These are phyloP conservation scores for Tricladium varicosporioides DNA, from an alignment of 2,329 filamentous ascomycete species.

Conservation along the genomic window DNA sequence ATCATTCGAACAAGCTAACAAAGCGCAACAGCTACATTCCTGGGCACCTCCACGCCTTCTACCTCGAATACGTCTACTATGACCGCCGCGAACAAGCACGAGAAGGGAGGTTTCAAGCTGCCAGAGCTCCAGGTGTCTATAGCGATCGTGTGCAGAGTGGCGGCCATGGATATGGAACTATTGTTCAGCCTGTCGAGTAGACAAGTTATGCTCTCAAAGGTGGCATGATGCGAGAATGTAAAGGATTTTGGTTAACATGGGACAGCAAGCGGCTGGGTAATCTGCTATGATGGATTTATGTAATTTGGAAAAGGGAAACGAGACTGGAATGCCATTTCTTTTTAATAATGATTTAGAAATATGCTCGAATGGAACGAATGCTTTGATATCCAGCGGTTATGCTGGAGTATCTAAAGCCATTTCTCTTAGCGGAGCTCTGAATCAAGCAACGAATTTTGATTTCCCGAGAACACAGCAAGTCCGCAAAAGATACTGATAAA, in stretches of 20 bases:
- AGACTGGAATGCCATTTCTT: background rate
- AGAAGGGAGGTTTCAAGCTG: slow-evolving; percentile 52
- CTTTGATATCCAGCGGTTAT: background rate
- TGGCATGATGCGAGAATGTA: background rate
- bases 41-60: slow-evolving; percentile 36
- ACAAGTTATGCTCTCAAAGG: background rate
- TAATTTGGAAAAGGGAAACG: background rate
- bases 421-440: too few relatives aligned
- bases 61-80: slow-evolving; percentile 74
- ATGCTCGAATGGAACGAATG: background rate
- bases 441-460: too few relatives aligned
- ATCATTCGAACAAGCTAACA: background rate
- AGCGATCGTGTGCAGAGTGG: slow-evolving; percentile 71
- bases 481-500: too few relatives aligned
- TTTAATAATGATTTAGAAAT: background rate
- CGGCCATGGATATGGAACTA: slow-evolving; percentile 59
- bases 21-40: slow-evolving; percentile 29
- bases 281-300: background rate
- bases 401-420: background rate
- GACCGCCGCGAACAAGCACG: slow-evolving; percentile 64
- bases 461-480: too few relatives aligned
- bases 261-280: slow-evolving; percentile 1
- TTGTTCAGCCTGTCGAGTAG: slow-evolving; percentile 27
- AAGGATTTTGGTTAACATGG: background rate
- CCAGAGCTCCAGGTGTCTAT: slow-evolving; percentile 67